Conservation (phyloP, 345 rosid genomes). For the Zanthoxylum bungeanum region DNA sequence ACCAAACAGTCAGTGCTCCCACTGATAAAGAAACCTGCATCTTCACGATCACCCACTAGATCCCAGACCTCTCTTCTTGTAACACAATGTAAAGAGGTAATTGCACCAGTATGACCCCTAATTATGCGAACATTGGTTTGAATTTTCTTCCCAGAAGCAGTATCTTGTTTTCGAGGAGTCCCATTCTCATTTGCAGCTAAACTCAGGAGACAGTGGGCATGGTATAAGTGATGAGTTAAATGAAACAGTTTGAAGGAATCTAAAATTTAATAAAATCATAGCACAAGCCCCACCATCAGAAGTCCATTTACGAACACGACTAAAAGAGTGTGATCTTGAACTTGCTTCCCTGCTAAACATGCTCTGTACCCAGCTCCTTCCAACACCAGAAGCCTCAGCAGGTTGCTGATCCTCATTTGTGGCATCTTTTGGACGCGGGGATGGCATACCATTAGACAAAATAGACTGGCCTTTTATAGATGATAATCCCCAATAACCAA, state of each 20-base stretch:
- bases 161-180: conserved; percentile 55
- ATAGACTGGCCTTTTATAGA: conserved; percentile 58
- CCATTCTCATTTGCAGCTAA: conserved; percentile 41
- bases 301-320: conserved; percentile 79
- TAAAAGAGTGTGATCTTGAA: conserved; percentile 67
- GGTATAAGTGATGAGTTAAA: neutral
- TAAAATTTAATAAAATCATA: conserved; percentile 18
- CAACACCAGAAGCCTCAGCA: conserved; percentile 85
- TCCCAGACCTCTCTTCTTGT: conserved; percentile 98
- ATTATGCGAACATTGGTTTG: conserved; percentile 91
- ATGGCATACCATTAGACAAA: conserved; percentile 66
- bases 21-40: conserved; percentile 98
- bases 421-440: conserved; percentile 81
- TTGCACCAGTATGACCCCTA: conserved; percentile 88
- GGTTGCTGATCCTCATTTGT: conserved; percentile 78
- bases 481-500: conserved; percentile 90
- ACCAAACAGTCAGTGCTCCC: conserved; percentile 96
- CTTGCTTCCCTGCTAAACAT: conserved; percentile 94
- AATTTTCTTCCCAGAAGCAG: conserved; percentile 79
- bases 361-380: conserved; percentile 99
- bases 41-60: conserved; percentile 97
- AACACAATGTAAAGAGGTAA: conserved; percentile 96
- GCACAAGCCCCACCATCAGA: conserved; percentile 75
- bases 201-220: conserved; percentile 4
- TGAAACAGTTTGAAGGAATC: neutral